A percentile compares a stretch with the other conserved stretches of the same genome.
phyloP scores from a whole-genome alignment of 2,329 filamentous ascomycete species.

The Ploettnerulaceae sp. region DNA sequence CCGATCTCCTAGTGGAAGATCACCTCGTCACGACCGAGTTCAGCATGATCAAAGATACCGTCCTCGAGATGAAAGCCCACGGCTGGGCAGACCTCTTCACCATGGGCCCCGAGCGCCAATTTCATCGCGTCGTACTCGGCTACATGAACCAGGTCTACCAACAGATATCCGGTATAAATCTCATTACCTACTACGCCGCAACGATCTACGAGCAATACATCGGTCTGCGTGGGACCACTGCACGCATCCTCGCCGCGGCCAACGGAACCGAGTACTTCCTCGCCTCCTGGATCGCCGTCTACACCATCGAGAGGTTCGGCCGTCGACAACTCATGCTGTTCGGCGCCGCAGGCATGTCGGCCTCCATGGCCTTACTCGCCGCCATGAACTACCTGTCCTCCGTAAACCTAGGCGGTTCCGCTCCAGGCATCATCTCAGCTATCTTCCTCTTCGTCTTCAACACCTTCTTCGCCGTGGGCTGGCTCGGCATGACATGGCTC shows the following conservation, averaged over 20 bases:
- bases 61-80: constrained; percentile 48
- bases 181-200: constrained; percentile 44
- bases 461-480: constrained; percentile 48
- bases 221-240: constrained; percentile 41
- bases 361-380: constrained; percentile 59
- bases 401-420: constrained; percentile 34
- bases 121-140: constrained; percentile 49
- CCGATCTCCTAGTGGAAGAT: constrained; percentile 41
- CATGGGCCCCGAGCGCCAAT: constrained; percentile 47
- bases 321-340: constrained; percentile 69
- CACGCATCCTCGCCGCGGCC: constrained; percentile 51
- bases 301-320: constrained; percentile 51
- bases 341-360: constrained; percentile 57
- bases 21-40: constrained; percentile 52
- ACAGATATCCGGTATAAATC: constrained; percentile 42
- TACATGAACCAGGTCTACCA: constrained; percentile 48
- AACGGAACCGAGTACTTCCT: constrained; percentile 44
- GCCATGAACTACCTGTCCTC: constrained; percentile 37
- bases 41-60: constrained; percentile 52
- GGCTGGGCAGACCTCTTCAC: constrained; percentile 43
- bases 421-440: constrained; percentile 31
- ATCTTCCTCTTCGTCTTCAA: constrained; percentile 46
- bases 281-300: constrained; percentile 37
- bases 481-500: constrained; percentile 51
- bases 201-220: constrained; percentile 48